Evolutionary conservation across 2,329 filamentous ascomycete genomes (phyloP).

Genomic region (Microcera coccophila): DNA sequence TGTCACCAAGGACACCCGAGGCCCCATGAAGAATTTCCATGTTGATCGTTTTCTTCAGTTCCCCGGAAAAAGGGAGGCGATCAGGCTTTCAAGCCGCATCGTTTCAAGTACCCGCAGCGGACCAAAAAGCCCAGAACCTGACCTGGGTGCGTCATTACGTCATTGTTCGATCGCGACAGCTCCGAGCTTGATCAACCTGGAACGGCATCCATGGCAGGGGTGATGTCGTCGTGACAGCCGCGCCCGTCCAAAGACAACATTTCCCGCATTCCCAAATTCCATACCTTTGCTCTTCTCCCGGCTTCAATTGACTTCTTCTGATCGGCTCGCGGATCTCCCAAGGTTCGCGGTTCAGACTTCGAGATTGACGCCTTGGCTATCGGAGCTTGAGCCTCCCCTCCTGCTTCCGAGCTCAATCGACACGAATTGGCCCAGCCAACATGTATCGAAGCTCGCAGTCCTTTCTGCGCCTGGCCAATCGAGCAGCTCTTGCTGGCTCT

Average conservation of each 20-base stretch:
- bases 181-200: neutral
- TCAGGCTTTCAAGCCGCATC: no score
- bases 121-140: neutral
- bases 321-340: neutral
- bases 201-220: slow-evolving; percentile 3
- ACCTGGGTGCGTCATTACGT: neutral
- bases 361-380: neutral
- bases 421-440: neutral
- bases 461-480: slow-evolving; percentile 20
- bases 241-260: no score
- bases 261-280: slow-evolving; percentile 1
- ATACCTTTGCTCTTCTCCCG: neutral
- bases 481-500: slow-evolving; percentile 8
- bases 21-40: no score
- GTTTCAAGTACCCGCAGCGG: no score
- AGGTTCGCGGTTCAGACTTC: neutral
- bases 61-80: no score
- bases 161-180: neutral
- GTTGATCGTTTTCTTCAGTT: no score
- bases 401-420: no score
- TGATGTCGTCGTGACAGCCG: slow-evolving; percentile 25
- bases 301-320: neutral
- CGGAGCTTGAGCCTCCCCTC: neutral
- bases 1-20: no score
- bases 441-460: slow-evolving; percentile 32